Conservation (phyloP, 164 flowering plant genomes). For the Akebia trifoliata region DNA sequence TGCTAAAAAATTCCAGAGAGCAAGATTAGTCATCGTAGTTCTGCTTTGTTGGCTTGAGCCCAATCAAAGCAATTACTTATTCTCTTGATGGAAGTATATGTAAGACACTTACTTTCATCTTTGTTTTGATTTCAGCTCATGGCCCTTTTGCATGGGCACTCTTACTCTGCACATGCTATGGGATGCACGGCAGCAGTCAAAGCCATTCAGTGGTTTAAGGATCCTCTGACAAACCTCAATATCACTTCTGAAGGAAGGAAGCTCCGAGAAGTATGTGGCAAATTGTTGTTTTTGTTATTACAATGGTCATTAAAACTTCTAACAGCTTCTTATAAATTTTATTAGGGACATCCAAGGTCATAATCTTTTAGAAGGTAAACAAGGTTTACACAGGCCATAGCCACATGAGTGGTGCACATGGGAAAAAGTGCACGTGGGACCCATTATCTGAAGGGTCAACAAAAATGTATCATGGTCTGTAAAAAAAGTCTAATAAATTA, state of each 20-base stretch:
- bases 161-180: slow-evolving; percentile 95
- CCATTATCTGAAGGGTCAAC: too few species aligned
- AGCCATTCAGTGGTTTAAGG: slow-evolving; percentile 84
- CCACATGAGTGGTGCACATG: too few species aligned
- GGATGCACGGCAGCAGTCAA: slow-evolving; percentile 88
- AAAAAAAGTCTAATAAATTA: too few species aligned
- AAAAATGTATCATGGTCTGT: too few species aligned
- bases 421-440: too few species aligned
- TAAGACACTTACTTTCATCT: slow-evolving; percentile 2
- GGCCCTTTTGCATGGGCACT: slow-evolving; percentile 96
- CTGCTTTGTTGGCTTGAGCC: neutral
- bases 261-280: slow-evolving; percentile 59
- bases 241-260: slow-evolving; percentile 33
- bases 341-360: too few species aligned
- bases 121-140: slow-evolving; percentile 52
- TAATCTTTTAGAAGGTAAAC: neutral
- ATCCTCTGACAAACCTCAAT: slow-evolving; percentile 63
- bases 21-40: neutral
- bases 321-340: neutral
- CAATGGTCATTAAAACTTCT: neutral
- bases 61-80: neutral
- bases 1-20: neutral
- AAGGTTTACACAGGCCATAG: too few species aligned
- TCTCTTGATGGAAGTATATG: neutral
- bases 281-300: neutral